Base-by-base conservation (phyloP, 2,329 filamentous ascomycete species). In the Knoxdaviesia proteae region DNA sequence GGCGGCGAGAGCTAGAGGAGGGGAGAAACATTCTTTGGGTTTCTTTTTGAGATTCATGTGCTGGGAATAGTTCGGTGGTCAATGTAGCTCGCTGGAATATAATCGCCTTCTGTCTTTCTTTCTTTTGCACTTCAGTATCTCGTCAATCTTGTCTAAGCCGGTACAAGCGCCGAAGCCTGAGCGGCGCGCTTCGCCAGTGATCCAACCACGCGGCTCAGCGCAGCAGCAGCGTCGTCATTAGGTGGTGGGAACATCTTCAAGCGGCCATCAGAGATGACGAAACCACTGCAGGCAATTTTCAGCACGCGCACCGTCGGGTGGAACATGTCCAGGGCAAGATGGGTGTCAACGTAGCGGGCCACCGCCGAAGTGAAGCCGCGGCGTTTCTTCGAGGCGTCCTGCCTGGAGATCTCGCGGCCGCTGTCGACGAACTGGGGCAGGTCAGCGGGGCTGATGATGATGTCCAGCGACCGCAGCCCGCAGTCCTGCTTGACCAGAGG, bases 211-310 rank as follows among this genome's bases (percentile, higher is more conserved):
- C 20, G 20, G 20, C 20, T 20, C 20, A 34, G 39, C n/a, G 6
- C 34, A n/a, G 29, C 6, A 3, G 38, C 41, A 1, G 39, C 38
- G 7, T 42, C 40, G 4, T 36, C 41, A 20, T 44, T 43, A 3
- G 40, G 41, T 7, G 45, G 43, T 6, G 43, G n/a, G 36, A 64
- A 61, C 9, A 72, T 52, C 53, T 74, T 74, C 20, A 74, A 41
- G 32, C 68, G 58, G 7, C 57, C 63, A 46, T 71, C 69, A 0
- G 66, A 65, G 7, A 74, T 54, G 35, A 67, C 64, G 44, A 75
- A 76, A 0, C 68, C 69, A 0, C 64, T 65, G 46, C 69, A 74
- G 0, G 68, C 68, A 32, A 75, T 60, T 47, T 70, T 69, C 8
- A 57, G 57, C 30, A 75, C 54, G 2, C 61, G 56, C 3, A 74